Evolutionary conservation across 371 early-diverging fungal genomes (phyloP).

Genomic region (Paramicrosporidium saccamoebae): DNA sequence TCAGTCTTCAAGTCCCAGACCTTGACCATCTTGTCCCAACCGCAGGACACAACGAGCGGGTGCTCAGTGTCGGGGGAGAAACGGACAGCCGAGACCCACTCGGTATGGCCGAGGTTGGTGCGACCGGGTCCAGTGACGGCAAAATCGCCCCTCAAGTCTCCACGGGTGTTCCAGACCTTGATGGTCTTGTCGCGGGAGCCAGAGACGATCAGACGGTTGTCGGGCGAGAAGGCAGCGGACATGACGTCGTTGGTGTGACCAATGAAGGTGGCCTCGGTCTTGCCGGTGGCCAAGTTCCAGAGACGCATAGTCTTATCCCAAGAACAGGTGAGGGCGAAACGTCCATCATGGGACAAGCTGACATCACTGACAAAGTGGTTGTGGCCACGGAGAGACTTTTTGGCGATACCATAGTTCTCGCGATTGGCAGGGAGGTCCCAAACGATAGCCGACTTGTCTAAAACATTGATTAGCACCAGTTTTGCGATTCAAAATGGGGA

Average conservation of each 20-base stretch:
- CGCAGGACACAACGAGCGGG: constrained; percentile 83
- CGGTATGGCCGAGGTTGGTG: constrained; percentile 68
- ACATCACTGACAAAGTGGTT: constrained; percentile 91
- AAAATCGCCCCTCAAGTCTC: constrained; percentile 93
- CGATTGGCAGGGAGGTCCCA: constrained; percentile 79
- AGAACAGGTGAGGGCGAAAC: constrained; percentile 81
- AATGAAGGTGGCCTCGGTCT: constrained; percentile 73
- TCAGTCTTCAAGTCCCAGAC: constrained; percentile 94
- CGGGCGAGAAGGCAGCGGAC: constrained; percentile 91
- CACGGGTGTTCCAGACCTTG: constrained; percentile 97
- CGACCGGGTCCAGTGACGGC: too few relatives aligned
- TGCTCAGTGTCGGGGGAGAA: constrained; percentile 93
- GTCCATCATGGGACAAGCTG: constrained; percentile 84
- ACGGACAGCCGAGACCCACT: constrained; percentile 91
- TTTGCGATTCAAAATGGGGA: constrained; percentile 1
- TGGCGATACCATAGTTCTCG: constrained; percentile 59
- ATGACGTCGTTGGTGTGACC: constrained; percentile 90
- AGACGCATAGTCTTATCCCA: constrained; percentile 96
- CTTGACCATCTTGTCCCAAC: constrained; percentile 98
- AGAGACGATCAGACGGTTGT: constrained; percentile 92
- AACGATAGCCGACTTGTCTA: constrained; percentile 81
- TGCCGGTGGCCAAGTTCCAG: constrained; percentile 79
- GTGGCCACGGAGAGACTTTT: constrained; percentile 57
- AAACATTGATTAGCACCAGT: constrained; percentile 2
- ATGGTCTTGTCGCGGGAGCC: constrained; percentile 90